Percentiles rank a stretch among this genome's conserved stretches.
phyloP scores from a whole-genome alignment of 78 protist species.

The Dictyostelium purpureum region DNA sequence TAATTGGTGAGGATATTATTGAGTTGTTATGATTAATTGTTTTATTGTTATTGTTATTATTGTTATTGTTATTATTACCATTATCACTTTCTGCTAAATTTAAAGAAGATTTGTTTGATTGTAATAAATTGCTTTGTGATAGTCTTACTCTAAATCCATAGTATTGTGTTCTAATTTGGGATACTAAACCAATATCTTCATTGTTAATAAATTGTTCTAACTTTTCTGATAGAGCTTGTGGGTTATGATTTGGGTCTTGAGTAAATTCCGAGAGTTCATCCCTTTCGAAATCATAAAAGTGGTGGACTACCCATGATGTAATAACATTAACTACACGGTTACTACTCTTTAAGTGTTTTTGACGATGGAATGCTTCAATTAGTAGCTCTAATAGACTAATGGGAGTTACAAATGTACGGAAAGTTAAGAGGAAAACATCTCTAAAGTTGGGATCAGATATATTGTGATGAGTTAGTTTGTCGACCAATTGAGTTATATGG shows the following conservation, averaged over 20 bases:
- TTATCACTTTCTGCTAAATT: background rate
- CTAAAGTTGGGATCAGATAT: slow-evolving; percentile 73
- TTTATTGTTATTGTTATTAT: background rate
- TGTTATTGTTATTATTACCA: background rate
- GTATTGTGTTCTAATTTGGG: slow-evolving; percentile 41
- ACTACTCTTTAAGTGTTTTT: background rate
- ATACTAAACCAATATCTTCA: background rate
- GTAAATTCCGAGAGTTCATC: slow-evolving; percentile 1
- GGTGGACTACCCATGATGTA: slow-evolving; percentile 55
- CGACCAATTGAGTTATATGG: slow-evolving; percentile 59
- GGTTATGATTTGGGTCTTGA: slow-evolving; percentile 40
- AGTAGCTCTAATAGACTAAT: slow-evolving; percentile 26
- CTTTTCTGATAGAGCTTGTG: slow-evolving; percentile 8
- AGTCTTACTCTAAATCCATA: slow-evolving; percentile 16
- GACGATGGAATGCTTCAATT: slow-evolving; percentile 9
- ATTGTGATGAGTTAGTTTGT: slow-evolving; percentile 78
- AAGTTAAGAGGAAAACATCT: slow-evolving; percentile 71
- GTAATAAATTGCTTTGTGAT: no score
- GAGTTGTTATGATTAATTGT: background rate
- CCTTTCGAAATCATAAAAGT: slow-evolving; percentile 63
- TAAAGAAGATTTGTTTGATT: background rate
- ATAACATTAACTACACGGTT: slow-evolving; percentile 37
- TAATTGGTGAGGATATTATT: background rate
- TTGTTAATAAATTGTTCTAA: slow-evolving; percentile 12
- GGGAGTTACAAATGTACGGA: slow-evolving; percentile 53